A percentile compares a stretch with the other conserved stretches of the same genome.
Evolutionary conservation across 108 stramenopile genomes (phyloP).

Genomic region (Pseudonitzschia multiseries): DNA sequence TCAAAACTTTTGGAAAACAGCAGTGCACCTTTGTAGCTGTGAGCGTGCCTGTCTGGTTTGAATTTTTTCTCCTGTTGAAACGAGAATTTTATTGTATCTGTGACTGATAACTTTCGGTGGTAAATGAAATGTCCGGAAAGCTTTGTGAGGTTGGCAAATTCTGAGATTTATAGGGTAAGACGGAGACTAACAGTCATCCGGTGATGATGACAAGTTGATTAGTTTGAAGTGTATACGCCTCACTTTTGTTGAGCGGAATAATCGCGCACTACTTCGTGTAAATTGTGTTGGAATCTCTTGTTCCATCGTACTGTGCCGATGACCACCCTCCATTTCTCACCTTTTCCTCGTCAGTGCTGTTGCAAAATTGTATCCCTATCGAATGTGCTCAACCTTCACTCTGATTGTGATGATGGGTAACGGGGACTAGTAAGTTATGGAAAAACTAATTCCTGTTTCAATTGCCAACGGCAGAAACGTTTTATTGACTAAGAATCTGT

Average conservation of each 20-base stretch:
- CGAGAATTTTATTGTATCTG: not conserved
- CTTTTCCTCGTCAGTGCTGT: not conserved
- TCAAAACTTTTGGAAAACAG: not conserved
- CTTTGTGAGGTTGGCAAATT: not conserved
- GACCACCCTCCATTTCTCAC: not conserved
- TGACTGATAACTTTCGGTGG: not conserved
- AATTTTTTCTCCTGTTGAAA: not conserved
- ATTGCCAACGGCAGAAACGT: not conserved
- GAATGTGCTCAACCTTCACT: not conserved
- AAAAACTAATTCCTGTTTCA: no score
- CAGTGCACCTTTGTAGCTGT: not conserved
- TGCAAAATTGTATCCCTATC: not conserved
- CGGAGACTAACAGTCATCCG: no score
- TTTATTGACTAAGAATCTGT: not conserved
- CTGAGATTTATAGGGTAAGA: not conserved
- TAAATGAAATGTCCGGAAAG: not conserved
- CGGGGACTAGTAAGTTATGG: not conserved
- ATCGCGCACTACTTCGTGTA: not conserved
- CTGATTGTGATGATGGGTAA: not conserved
- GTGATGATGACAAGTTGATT: not conserved
- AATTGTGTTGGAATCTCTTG: not conserved
- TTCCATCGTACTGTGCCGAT: not conserved
- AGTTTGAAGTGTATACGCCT: not conserved
- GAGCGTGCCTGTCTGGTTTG: not conserved
- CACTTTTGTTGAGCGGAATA: not conserved